A percentile compares a stretch with the other conserved stretches of the same genome.
These are phyloP conservation scores for Cladosporium sp. DNA, from an alignment of 2,329 filamentous ascomycete genomes.

Conservation along the genomic window DNA sequence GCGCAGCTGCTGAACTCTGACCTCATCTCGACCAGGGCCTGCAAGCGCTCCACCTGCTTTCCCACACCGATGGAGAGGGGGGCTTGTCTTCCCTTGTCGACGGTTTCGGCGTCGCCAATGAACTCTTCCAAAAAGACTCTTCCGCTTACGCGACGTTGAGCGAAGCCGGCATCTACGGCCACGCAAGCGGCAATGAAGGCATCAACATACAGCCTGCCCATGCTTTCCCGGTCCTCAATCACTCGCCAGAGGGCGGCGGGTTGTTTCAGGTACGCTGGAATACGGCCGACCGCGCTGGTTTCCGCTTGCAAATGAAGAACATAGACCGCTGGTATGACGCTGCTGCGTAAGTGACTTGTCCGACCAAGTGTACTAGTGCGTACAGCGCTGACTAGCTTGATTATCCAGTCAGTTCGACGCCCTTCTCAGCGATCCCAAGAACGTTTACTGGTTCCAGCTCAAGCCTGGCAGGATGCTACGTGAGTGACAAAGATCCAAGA, in stretches of 20 bases:
- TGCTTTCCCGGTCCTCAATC: conserved; percentile 67
- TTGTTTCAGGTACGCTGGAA: conserved; percentile 82
- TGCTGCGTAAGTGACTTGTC: conserved; percentile 41
- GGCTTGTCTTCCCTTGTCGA: conserved; percentile 82
- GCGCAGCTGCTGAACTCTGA: too few species aligned
- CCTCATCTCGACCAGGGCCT: conserved; percentile 55
- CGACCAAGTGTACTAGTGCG: too few species aligned
- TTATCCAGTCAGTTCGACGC: conserved; percentile 59
- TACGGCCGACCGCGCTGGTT: conserved; percentile 75
- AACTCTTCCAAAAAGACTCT: conserved; percentile 53
- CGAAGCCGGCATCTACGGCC: conserved; percentile 61
- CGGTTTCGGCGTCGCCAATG: conserved; percentile 68
- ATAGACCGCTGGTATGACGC: conserved; percentile 69
- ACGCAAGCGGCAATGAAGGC: conserved; percentile 82
- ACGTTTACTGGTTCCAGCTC: conserved; percentile 77
- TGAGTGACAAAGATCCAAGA: conserved; percentile 40
- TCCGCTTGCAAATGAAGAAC: conserved; percentile 50
- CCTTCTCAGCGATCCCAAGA: conserved; percentile 60
- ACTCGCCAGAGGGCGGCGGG: conserved; percentile 28
- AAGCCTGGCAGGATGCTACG: conserved; percentile 71
- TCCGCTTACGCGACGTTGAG: conserved; percentile 56
- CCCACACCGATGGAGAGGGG: conserved; percentile 65
- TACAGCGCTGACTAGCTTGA: neutral
- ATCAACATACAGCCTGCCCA: conserved; percentile 71
- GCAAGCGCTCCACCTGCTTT: conserved; percentile 88